A percentile compares a stretch with the other conserved stretches of the same genome.
phyloP scores from a whole-genome alignment of 2,329 filamentous ascomycete genomes.

The Sporothrix schenckii region DNA sequence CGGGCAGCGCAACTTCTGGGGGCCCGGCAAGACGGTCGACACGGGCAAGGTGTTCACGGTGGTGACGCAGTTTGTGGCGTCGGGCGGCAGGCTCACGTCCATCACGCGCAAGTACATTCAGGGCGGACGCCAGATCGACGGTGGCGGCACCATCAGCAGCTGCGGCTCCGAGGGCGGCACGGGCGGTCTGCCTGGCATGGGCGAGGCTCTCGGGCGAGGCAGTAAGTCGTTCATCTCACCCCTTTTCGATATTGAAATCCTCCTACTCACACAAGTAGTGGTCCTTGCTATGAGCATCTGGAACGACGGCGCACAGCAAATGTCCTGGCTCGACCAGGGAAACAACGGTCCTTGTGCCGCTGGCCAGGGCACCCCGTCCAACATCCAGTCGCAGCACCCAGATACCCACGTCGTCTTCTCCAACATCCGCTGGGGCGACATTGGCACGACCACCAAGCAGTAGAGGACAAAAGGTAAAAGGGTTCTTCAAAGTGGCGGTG shows the following conservation, averaged over 20 bases:
- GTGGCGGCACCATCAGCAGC: constrained; percentile 32
- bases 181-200: constrained; percentile 45
- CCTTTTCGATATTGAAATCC: background rate
- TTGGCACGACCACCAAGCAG: constrained; percentile 45
- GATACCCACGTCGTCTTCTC: constrained; percentile 49
- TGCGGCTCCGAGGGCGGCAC: constrained; percentile 35
- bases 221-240: constrained; percentile 12
- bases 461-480: background rate
- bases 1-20: constrained; percentile 41
- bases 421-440: constrained; percentile 52
- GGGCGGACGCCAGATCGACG: constrained; percentile 37
- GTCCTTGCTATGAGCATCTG: constrained; percentile 53
- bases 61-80: constrained; percentile 51
- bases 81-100: constrained; percentile 32
- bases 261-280: constrained; percentile 43
- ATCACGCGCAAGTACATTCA: constrained; percentile 41
- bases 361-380: constrained; percentile 48
- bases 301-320: constrained; percentile 52
- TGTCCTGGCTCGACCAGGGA: constrained; percentile 55
- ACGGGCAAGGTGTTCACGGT: constrained; percentile 46
- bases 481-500: too few species aligned
- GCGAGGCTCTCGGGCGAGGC: constrained; percentile 32
- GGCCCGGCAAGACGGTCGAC: constrained; percentile 47
- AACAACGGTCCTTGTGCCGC: constrained; percentile 52
- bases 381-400: constrained; percentile 46